Conservation (phyloP, 2,329 filamentous ascomycete genomes). For the Hypoxylon sp. region DNA sequence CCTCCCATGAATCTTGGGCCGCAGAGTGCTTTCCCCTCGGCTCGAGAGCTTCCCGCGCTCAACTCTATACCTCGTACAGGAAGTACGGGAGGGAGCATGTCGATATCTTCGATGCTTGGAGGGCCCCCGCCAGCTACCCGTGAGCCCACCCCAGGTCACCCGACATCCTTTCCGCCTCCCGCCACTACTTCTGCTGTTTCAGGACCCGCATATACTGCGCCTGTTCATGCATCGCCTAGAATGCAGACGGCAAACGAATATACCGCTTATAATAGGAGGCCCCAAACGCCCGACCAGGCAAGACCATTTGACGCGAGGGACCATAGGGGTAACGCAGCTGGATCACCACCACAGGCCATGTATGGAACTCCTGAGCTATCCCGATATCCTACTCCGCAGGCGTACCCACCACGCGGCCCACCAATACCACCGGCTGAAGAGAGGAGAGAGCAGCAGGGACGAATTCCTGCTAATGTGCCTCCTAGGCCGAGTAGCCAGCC, state of each 20-base stretch:
- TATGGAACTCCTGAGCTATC: constrained; percentile 69
- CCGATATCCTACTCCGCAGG: constrained; percentile 70
- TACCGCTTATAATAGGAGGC: constrained; percentile 68
- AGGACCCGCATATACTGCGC: constrained; percentile 60
- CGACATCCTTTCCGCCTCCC: constrained; percentile 59
- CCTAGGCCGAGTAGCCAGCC: constrained; percentile 66
- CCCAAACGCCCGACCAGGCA: constrained; percentile 79
- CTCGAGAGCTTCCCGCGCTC: constrained; percentile 54
- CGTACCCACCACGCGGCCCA: constrained; percentile 64
- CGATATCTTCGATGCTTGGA: constrained; percentile 71
- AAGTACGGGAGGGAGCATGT: constrained; percentile 68
- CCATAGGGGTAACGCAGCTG: constrained; percentile 58
- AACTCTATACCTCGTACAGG: constrained; percentile 58
- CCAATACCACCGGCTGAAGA: constrained; percentile 63
- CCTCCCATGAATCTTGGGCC: constrained; percentile 50
- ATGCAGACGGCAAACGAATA: constrained; percentile 70
- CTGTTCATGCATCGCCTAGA: constrained; percentile 67
- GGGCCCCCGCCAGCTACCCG: constrained; percentile 61
- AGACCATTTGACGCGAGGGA: constrained; percentile 64
- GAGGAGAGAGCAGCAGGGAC: constrained; percentile 54
- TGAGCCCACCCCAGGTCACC: constrained; percentile 57
- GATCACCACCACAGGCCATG: constrained; percentile 62
- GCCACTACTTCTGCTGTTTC: constrained; percentile 56
- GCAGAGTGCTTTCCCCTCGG: constrained; percentile 49
- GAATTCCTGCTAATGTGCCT: constrained; percentile 55